Evolutionary conservation across 108 stramenopile species (phyloP).

Genomic region (Fragilaria radians): DNA sequence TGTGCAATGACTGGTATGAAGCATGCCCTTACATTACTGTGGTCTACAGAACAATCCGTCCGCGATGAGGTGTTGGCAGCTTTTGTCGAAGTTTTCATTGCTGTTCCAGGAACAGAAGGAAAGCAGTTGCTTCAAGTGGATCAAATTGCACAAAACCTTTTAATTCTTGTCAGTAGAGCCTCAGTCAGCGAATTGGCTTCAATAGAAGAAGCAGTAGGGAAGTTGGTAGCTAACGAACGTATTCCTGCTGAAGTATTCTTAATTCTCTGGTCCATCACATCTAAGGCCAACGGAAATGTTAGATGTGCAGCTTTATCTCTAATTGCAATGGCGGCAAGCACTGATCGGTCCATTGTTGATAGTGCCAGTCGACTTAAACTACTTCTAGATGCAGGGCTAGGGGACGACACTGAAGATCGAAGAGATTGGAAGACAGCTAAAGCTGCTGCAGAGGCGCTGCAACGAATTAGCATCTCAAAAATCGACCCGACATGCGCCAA

Average conservation of each 20-base stretch:
- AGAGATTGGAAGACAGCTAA: conserved; percentile 73
- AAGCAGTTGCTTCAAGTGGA: conserved; percentile 57
- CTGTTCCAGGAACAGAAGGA: conserved; percentile 76
- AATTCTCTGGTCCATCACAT: conserved; percentile 68
- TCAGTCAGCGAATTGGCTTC: conserved; percentile 85
- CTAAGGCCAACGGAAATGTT: conserved; percentile 42
- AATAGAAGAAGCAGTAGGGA: conserved; percentile 89
- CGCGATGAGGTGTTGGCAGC: conserved; percentile 84
- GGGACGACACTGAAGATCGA: conserved; percentile 67
- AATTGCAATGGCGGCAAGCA: conserved; percentile 84
- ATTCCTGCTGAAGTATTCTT: conserved; percentile 80
- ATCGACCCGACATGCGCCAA: conserved; percentile 62
- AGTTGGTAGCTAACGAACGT: conserved; percentile 66
- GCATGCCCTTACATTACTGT: conserved; percentile 87
- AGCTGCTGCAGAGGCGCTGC: conserved; percentile 75
- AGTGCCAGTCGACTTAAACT: conserved; percentile 74
- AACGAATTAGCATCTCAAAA: conserved; percentile 58
- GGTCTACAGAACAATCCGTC: conserved; percentile 80
- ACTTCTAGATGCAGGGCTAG: conserved; percentile 70
- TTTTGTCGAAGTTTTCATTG: conserved; percentile 89
- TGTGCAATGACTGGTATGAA: conserved; percentile 90
- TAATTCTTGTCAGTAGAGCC: conserved; percentile 64
- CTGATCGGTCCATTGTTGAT: conserved; percentile 81
- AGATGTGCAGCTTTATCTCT: conserved; percentile 77
- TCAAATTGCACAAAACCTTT: conserved; percentile 83